These are phyloP conservation scores for Penicillium daleae DNA, from an alignment of 495 filamentous ascomycete species.

Conservation along the genomic window DNA sequence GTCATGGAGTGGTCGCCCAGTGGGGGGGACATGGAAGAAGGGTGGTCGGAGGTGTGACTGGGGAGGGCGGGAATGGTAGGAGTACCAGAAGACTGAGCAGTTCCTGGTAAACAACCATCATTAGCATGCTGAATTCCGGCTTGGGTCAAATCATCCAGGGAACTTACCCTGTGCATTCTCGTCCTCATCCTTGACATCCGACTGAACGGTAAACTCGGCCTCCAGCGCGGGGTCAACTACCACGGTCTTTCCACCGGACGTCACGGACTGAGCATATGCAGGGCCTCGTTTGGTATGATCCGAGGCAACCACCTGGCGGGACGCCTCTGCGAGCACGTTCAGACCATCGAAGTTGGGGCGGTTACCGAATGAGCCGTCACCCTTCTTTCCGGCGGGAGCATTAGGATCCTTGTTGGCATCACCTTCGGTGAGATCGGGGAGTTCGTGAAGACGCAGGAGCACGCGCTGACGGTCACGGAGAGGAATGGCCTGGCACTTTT, in stretches of 20 bases:
- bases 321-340: conserved; percentile 81
- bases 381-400: conserved; percentile 36
- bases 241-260: conserved; percentile 52
- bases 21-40: conserved; percentile 45
- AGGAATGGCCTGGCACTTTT: conserved; percentile 77
- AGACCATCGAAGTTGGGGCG: conserved; percentile 72
- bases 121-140: conserved; percentile 22
- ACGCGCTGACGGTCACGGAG: conserved; percentile 68
- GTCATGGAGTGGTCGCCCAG: conserved; percentile 45
- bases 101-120: conserved; percentile 24
- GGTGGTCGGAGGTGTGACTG: conserved; percentile 38
- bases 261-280: conserved; percentile 50
- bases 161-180: conserved; percentile 31
- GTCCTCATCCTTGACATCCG: conserved; percentile 35
- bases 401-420: conserved; percentile 39
- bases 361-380: conserved; percentile 43
- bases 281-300: conserved; percentile 48
- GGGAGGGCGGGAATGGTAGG: conserved; percentile 41
- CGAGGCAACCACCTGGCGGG: conserved; percentile 64
- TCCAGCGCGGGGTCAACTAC: conserved; percentile 53
- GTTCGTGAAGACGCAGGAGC: conserved; percentile 60
- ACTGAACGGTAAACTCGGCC: conserved; percentile 47
- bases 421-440: conserved; percentile 43
- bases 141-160: not conserved
- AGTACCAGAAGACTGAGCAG: conserved; percentile 35